Base-by-base conservation (phyloP, 2,329 filamentous ascomycete species). In the Chrysoporthe cubensis region DNA sequence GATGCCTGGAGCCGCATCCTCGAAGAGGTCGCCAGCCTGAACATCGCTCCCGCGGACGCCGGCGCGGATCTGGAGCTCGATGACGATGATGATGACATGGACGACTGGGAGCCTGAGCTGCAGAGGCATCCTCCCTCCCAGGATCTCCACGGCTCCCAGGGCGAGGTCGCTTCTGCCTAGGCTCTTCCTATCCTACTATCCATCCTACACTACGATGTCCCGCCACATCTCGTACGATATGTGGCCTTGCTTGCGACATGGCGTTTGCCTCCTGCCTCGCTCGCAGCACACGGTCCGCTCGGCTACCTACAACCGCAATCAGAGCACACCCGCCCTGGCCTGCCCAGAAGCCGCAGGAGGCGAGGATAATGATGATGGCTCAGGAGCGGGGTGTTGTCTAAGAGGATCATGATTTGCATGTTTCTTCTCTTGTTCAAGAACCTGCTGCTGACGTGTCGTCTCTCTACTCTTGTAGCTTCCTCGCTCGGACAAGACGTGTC, bases 401-500 rank as follows among this genome's bases (percentile, higher is more conserved):
- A 63, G 46, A 63, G 44, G 68, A 68, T 46, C 56, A 64, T 64
- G 32, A 46, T 48, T 48, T 65, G 62, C 68, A 71, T 64, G 59
- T 59, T 70, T 69, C 66, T 68, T 70, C 69, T 71, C 69, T 69
- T 68, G 57, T 68, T 79, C 76, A 71, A 68, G 60, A 69, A 65
- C 67, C 69, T 69, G 66, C 69, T 64, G 81, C 83, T 85, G 80
- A 85, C 81, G 73, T 72, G 72, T 73, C 78, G 73, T 73, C 76
- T 73, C 76, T 76, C 76, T 73, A 74, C 71, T 74, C 69, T 74
- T 85, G 77, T 88, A 97, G 94, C 92, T 98, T 79, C 96, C 96
- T 72, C 91, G 94, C 75, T 90, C 93, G 75, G 92, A 93, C 78
- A 93, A 92, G 81, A 86, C 87, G 69, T 99, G 96, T 82, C 93